Evolutionary conservation across 1,284 basidiomycete genomes (phyloP), one percentile per base, ranked within the genome.

Genomic region (Vanrija pseudolonga): DNA sequence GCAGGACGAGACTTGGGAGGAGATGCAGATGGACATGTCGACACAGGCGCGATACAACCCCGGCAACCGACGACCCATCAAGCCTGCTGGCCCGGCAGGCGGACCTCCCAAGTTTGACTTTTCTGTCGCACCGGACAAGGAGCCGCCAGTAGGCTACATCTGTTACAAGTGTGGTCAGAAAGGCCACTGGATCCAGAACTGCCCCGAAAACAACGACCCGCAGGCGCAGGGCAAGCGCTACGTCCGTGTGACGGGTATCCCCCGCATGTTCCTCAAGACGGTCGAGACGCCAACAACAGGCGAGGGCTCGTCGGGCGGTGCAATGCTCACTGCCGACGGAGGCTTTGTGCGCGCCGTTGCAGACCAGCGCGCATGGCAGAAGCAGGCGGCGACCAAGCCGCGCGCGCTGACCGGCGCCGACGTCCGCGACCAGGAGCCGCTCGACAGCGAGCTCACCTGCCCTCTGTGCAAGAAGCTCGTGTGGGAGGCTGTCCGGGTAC

Each of bases 141-240:
- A 75, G 50, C 71, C 70, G 9, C 93, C 93, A 18, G 82, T 88
- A 4, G 96, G 94, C 52, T 99, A 98, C 78, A 93, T 98, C n/a
- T 98, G 96, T 74, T 98, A 98, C 76, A 86, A 96, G 39, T 99
- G 96, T 77, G 94, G 94, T 41, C 89, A 96, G 77, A 96, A 97
- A 84, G 93, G 93, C 26, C 96, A 99, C 71, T 98, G 96, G 96
- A 99, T 99, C 63, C 95, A 99, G 74, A 91, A 96, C 63, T 99
- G 96, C 71, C 96, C 96, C 0, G 96, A 92, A 4, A 98, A 98
- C 72, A 92, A 90, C 65, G 91, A 98, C 73, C 87, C 90, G 37
- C 90, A 94, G 36, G 96, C 87, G 63, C 91, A 96, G 75, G 90
- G 98, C 67, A 95, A 95, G 50, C 86, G 94, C 26, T 94, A 98